Base-by-base conservation (phyloP, 345 rosid species). In the Salix exigua region DNA sequence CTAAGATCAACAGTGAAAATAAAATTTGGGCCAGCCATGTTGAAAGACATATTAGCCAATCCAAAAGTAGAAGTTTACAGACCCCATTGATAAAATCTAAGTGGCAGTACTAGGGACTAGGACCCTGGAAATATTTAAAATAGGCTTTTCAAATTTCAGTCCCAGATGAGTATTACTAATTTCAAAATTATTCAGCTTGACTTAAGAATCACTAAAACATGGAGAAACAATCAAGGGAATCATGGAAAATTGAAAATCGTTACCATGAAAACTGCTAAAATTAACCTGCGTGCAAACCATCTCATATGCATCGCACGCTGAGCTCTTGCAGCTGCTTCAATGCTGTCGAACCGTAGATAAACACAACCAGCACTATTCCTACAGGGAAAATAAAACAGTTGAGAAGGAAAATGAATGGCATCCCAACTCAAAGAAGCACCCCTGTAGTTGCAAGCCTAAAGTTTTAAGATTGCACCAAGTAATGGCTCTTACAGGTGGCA, bases 231-330 rank as follows among this genome's bases (percentile, higher is more conserved):
- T 65, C n/a, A 74, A 19, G 63, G 18, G 44, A 61, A 37, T 17
- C 23, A 18, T 55, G 66, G 14, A 26, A 6, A 6, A 23, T 6
- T 55, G 31, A 66, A 53, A 53, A 31, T 38, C 17, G 8, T 80
- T 91, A 94, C 98, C 97, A 92, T 86, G 84, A 79, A 94, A 70
- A 83, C 80, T 51, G 98, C 98, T 35, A 93, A 85, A 78, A 94
- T 92, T 80, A 88, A 83, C 84, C 92, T 77, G 37, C 92, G 88
- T 1, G 98, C 98, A 86, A 94, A 94, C 98, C 98, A 94, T 82
- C 98, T 90, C 91, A 77, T 78, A 80, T 94, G 98, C 98, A 94
- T 92, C 6, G 94, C 91, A 40, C 77, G 90, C 74, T 94, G 98
- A 51, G 92, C 98, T 62, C 78, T 81, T 2, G 82, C 86, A 13